phyloP scores from a whole-genome alignment of 805 yeast species.

The Myxozyma lipomycoides region DNA sequence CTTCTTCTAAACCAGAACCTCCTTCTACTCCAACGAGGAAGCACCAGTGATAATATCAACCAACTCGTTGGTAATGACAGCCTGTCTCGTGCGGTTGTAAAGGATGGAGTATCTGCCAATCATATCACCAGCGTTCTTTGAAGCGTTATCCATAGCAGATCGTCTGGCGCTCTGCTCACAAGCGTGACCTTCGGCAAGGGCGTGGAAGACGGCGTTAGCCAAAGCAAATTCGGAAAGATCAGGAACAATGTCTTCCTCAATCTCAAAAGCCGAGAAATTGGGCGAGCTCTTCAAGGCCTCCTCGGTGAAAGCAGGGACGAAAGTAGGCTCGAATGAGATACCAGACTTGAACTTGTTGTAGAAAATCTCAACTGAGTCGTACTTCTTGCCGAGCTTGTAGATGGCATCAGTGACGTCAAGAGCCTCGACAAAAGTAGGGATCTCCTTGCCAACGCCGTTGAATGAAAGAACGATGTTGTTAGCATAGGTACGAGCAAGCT shows the following conservation, averaged over 20 bases:
- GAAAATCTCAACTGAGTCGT: constrained; percentile 72
- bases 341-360: constrained; percentile 86
- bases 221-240: constrained; percentile 76
- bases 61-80: constrained; percentile 97
- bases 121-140: constrained; percentile 99
- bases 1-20: no score
- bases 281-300: constrained; percentile 77
- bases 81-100: constrained; percentile 99
- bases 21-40: constrained; percentile 87
- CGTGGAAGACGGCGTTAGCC: constrained; percentile 84
- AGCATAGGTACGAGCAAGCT: constrained; percentile 77
- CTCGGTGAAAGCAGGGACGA: constrained; percentile 62
- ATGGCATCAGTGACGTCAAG: constrained; percentile 85
- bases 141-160: constrained; percentile 99
- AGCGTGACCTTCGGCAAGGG: constrained; percentile 97
- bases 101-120: constrained; percentile 91
- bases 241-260: constrained; percentile 54
- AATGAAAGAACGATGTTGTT: constrained; percentile 67
- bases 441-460: constrained; percentile 93
- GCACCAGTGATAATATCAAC: constrained; percentile 99
- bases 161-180: constrained; percentile 98
- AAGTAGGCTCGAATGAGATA: constrained; percentile 83
- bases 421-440: constrained; percentile 90
- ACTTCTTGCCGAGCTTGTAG: constrained; percentile 51
- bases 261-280: constrained; percentile 74